Base-by-base conservation (phyloP, 768 basidiomycete genomes). In the Tulasnella sp. region DNA sequence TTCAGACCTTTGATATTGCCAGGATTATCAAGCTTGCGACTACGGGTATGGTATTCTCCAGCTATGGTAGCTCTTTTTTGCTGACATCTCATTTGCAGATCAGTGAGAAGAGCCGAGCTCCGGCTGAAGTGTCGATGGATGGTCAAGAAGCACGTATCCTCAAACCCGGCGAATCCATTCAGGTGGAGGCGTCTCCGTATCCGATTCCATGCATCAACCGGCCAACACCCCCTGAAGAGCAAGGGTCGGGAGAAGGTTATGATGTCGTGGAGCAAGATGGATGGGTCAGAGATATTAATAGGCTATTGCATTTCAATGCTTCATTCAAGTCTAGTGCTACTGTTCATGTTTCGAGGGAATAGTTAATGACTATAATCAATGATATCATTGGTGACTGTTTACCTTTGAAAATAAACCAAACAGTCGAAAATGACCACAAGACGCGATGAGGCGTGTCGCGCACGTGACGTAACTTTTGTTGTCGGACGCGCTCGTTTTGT, bases 241-340 rank as follows among this genome's bases (percentile, higher is more conserved):
- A 34, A 15, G 15, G n/a, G 25, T 13, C 25, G 19, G 8, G 40
- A 9, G 7, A 10, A 24, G 25, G 13, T 15, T 29, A 47, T 13
- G 53, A 39, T 35, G n/a, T 9, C 13, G 10, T 20, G 25, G 54
- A 53, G 60, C 85, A 87, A 59, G 86, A 89, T 61, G 89, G 90
- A 59, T 95, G 91, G 91, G 89, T 92, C n/a, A 73, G 86, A 49
- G 91, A 95, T 61, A 95, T 95, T 65, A 93, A 93, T 64, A 90
- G 89, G 58, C 67, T 95, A 53, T 67, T 95, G 50, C 89, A 92
- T 66, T 95, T 93, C 68, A 95, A 95, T 58, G 87, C 87, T 25
- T 89, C 90, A 0, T 95, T 95, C 66, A 70, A 62, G 52, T 46
- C 54, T 62, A 67, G 37, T 22, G 40, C 50, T n/a, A n/a, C n/a